Percentiles rank a stretch among this genome's conserved stretches.
Conservation (phyloP, 2,329 filamentous ascomycete species). For the Diaporthe eres region DNA sequence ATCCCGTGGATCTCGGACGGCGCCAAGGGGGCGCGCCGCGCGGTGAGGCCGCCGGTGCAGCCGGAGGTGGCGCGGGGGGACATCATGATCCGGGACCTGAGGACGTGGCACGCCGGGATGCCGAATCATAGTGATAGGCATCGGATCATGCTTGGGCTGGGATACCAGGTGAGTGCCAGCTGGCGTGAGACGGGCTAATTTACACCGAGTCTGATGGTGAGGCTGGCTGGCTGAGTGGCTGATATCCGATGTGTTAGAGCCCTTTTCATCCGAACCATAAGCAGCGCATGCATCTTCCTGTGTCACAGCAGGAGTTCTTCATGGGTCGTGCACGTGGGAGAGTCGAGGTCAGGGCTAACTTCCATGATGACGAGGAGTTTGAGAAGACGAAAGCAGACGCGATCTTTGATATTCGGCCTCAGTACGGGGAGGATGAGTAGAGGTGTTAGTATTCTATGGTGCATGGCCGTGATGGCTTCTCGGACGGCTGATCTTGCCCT, state of each 20-base stretch:
- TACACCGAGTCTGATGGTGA: too few relatives aligned
- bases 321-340: slow-evolving; percentile 38
- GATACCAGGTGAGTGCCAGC: slow-evolving; percentile 44
- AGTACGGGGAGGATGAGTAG: slow-evolving; percentile 29
- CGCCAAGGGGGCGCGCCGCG: slow-evolving; percentile 44
- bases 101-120: slow-evolving; percentile 53
- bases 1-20: slow-evolving; percentile 41
- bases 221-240: not conserved
- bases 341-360: slow-evolving; percentile 44
- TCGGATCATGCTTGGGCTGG: slow-evolving; percentile 49
- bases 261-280: slow-evolving; percentile 44
- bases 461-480: not conserved
- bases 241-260: slow-evolving; percentile 35
- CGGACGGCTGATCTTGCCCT: not conserved
- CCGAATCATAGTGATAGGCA: slow-evolving; percentile 47
- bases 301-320: slow-evolving; percentile 43
- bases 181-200: not conserved
- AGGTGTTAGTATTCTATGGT: not conserved
- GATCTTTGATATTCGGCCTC: slow-evolving; percentile 42
- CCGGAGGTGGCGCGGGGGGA: slow-evolving; percentile 46
- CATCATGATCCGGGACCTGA: slow-evolving; percentile 49
- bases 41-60: slow-evolving; percentile 48
- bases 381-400: slow-evolving; percentile 35
- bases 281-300: slow-evolving; percentile 44
- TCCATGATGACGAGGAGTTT: slow-evolving; percentile 42